phyloP scores from a whole-genome alignment of 176 grass and related monocot genomes.

The Musa beccarii region DNA sequence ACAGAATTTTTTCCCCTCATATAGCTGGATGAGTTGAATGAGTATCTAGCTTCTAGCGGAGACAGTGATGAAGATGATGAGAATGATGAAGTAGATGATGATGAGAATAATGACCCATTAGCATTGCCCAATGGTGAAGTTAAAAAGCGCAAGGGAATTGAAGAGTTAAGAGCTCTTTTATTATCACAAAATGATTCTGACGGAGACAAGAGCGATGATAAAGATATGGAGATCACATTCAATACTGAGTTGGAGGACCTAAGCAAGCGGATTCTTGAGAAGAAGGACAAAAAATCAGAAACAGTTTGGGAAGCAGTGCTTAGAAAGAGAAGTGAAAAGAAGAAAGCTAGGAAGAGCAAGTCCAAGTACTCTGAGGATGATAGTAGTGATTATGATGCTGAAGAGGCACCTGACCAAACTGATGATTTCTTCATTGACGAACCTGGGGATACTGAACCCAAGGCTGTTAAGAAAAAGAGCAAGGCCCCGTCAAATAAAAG shows the following conservation, averaged over 20 bases:
- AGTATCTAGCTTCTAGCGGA: slow-evolving; percentile 61
- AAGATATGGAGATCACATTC: slow-evolving; percentile 86
- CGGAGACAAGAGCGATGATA: slow-evolving; percentile 33
- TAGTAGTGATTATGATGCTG: slow-evolving; percentile 25
- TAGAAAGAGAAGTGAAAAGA: slow-evolving; percentile 74
- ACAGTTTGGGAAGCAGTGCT: slow-evolving; percentile 82
- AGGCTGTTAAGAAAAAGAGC: slow-evolving; percentile 35
- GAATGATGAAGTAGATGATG: slow-evolving; percentile 23
- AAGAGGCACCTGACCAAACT: slow-evolving; percentile 32
- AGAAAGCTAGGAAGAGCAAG: slow-evolving; percentile 47
- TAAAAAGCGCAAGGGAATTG: slow-evolving; percentile 42
- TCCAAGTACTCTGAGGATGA: slow-evolving; percentile 33
- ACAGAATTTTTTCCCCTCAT: background rate
- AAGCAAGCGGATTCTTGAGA: slow-evolving; percentile 59
- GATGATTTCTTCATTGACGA: slow-evolving; percentile 55
- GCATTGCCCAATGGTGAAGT: slow-evolving; percentile 19
- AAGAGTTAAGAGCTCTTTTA: slow-evolving; percentile 53
- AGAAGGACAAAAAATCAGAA: slow-evolving; percentile 44
- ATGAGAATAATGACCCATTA: background rate
- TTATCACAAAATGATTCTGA: slow-evolving; percentile 46
- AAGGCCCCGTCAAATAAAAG: slow-evolving; percentile 30
- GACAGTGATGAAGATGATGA: slow-evolving; percentile 46
- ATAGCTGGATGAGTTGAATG: slow-evolving; percentile 62
- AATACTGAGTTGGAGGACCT: slow-evolving; percentile 75
- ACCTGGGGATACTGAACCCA: slow-evolving; percentile 43